Conservation (phyloP, 306 rosid genomes). For the Lathyrus aphaca region DNA sequence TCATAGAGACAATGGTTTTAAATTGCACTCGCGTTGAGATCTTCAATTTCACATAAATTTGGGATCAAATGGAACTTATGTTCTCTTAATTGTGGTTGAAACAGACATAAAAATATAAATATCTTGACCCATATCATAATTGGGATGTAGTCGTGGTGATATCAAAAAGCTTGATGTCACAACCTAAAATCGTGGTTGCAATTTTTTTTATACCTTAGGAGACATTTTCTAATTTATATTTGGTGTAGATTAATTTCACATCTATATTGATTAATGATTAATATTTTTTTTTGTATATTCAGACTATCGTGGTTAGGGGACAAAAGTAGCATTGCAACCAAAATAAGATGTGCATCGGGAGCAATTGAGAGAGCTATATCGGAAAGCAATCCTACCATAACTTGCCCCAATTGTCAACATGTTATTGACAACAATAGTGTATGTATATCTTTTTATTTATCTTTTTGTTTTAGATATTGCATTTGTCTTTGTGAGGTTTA, state of each 20-base stretch:
- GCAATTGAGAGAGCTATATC: slow-evolving; percentile 47
- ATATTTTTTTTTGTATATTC: slow-evolving; percentile 39
- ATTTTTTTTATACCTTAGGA: not conserved
- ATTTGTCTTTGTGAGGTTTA: slow-evolving; percentile 9
- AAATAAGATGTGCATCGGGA: slow-evolving; percentile 73
- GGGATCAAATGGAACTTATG: not conserved
- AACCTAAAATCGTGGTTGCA: not conserved
- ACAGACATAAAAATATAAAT: not conserved
- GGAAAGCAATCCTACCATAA: slow-evolving; percentile 75
- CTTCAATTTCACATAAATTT: not conserved
- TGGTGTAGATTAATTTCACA: not conserved
- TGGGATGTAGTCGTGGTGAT: not conserved
- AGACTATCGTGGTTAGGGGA: slow-evolving; percentile 81
- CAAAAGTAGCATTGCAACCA: slow-evolving; percentile 75
- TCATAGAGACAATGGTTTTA: not conserved
- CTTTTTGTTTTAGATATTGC: slow-evolving; percentile 1
- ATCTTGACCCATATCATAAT: not conserved
- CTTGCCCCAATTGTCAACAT: slow-evolving; percentile 77
- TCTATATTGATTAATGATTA: slow-evolving; percentile 14
- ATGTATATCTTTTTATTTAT: slow-evolving; percentile 25
- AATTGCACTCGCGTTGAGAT: not conserved
- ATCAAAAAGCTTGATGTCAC: not conserved
- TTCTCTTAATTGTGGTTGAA: not conserved
- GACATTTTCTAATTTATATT: not conserved
- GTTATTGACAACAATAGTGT: slow-evolving; percentile 78